A percentile compares a stretch with the other conserved stretches of the same genome.
phyloP scores from a whole-genome alignment of 2,329 filamentous ascomycete genomes.

The Fusarium phyllophilum region DNA sequence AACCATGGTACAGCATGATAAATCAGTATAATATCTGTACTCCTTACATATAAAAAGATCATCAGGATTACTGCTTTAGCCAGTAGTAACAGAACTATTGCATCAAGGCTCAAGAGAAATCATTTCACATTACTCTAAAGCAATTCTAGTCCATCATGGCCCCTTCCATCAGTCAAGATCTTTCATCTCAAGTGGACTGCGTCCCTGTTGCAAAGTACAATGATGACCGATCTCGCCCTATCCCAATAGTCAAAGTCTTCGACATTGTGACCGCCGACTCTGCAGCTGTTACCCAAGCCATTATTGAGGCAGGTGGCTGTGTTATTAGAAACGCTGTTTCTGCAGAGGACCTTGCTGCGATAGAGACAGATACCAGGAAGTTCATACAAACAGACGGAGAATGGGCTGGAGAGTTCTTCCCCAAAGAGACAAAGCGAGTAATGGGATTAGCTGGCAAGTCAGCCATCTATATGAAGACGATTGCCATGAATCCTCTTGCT shows the following conservation, averaged over 20 bases:
- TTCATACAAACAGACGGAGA: background rate
- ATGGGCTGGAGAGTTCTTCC: background rate
- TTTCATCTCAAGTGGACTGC: background rate
- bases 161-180: background rate
- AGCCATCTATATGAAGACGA: background rate
- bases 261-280: background rate
- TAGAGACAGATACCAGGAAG: background rate
- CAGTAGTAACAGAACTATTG: rapidly evolving
- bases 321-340: background rate
- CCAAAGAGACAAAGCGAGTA: background rate
- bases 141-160: background rate
- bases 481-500: background rate
- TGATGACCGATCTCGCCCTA: background rate
- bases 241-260: background rate
- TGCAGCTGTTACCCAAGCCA: background rate
- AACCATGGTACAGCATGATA: background rate
- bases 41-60: rapidly evolving
- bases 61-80: rapidly evolving
- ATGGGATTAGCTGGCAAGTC: background rate
- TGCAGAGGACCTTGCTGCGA: background rate
- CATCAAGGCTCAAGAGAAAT: background rate
- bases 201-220: background rate
- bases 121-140: background rate
- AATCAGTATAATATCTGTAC: rapidly evolving
- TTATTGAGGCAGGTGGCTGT: background rate